Percentiles rank a stretch among this genome's conserved stretches.
Conservation (phyloP, 352 stramenopile genomes). For the Phytophthora uliginosa region DNA sequence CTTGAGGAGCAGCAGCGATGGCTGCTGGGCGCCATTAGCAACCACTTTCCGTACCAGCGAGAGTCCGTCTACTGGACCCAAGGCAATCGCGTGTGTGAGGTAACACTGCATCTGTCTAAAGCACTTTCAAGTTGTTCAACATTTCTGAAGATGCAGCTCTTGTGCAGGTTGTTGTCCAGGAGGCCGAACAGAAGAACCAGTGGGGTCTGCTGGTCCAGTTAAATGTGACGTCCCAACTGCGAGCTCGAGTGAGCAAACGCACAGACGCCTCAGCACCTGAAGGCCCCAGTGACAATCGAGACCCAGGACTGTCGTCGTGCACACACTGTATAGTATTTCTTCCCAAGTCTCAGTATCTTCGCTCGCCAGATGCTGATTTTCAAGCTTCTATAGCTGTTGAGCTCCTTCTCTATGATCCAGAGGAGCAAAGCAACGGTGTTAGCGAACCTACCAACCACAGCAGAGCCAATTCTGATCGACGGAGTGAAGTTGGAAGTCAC, state of each 20-base stretch:
- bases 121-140: background rate
- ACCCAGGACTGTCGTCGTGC: slow-evolving; percentile 4
- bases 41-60: slow-evolving; percentile 22
- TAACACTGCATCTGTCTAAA: slow-evolving; percentile 5
- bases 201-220: slow-evolving; percentile 52
- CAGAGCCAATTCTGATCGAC: background rate
- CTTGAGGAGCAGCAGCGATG: slow-evolving; percentile 31
- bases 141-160: background rate
- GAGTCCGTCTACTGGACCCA: slow-evolving; percentile 43
- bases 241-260: slow-evolving; percentile 2
- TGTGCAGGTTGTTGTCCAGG: slow-evolving; percentile 36
- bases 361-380: background rate
- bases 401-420: background rate
- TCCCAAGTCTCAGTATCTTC: slow-evolving; percentile 43
- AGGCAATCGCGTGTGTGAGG: slow-evolving; percentile 40
- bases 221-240: slow-evolving; percentile 16
- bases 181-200: slow-evolving; percentile 32
- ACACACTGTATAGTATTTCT: slow-evolving; percentile 41
- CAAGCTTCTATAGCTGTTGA: slow-evolving; percentile 22
- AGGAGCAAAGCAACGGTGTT: background rate
- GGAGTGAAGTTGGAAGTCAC: background rate
- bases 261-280: background rate
- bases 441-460: background rate
- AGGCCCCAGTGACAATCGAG: background rate
- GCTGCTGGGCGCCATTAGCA: slow-evolving; percentile 26